Evolutionary conservation across 257 asterid species (phyloP), one percentile per base, ranked within the genome.

Genomic region (Marsdenia floribunda): DNA sequence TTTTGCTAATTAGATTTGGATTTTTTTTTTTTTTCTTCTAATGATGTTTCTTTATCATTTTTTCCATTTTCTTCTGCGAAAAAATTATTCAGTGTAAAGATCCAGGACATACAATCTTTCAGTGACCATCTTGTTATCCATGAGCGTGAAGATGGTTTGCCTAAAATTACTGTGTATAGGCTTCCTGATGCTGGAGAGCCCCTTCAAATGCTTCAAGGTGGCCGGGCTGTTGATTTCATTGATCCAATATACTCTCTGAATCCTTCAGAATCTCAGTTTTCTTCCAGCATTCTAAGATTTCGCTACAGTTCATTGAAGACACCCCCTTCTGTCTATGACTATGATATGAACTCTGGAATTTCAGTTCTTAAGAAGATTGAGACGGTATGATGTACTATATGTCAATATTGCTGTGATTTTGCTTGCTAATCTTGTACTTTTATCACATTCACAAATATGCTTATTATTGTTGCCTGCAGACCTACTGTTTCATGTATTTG

Each of bases 291-390:
- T 83, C 81, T 94, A 69, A 86, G 97, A 85, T 94, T 85, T 83
- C 65, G 5, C 58, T 94, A 92, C 78, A 87, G 93, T 83, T 94
- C 97, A 58, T 54, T 94, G 91, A 92, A 82, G 85, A 92, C 96
- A 21, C 97, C 99, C 26, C 84, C 83, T 75, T 94, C 99, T 49
- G 95, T 94, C 61, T 90, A 92, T 76, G 96, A 92, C 73, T 94
- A 90, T 85, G 99, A 92, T 74, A 90, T 94, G 99, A 78, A 89
- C 78, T 81, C 91, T 6, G 96, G 91, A 76, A 76, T 87, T 84
- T 94, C 96, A 44, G 97, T 88, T 83, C 86, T 87, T 80, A 94
- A 94, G 87, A 92, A 94, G 92, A 88, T 78, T 78, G 97, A 90
- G 74, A 81, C 70, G 83, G 99, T 94, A 74, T 80, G 96, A 82